Percentiles rank a stretch among this genome's conserved stretches.
Conservation (phyloP, 345 rosid genomes). For the Eucalyptus tenuipes region DNA sequence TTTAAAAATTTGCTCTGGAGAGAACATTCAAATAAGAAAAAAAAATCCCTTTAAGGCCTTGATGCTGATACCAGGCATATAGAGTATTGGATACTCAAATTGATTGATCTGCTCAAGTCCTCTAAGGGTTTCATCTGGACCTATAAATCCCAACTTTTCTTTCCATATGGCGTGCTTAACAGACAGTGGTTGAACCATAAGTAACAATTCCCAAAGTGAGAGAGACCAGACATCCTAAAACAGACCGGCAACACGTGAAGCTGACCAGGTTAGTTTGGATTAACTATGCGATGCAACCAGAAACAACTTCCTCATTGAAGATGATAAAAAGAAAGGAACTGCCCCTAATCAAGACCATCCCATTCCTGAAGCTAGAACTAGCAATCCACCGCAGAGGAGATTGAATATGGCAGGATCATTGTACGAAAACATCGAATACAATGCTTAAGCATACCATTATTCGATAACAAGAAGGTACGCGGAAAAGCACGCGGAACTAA, state of each 20-base stretch:
- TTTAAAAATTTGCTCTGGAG: not conserved
- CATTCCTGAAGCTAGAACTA: not conserved
- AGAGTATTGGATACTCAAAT: not conserved
- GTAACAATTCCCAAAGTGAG: not conserved
- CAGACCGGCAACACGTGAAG: not conserved
- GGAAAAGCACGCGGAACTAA: not conserved
- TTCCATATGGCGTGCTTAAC: not conserved
- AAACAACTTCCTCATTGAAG: not conserved
- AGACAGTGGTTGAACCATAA: not conserved
- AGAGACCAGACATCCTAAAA: not conserved
- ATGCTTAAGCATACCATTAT: not conserved
- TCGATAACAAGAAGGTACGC: not conserved
- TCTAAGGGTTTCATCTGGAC: not conserved
- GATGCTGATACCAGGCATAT: not conserved
- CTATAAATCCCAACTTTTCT: not conserved
- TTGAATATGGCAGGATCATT: not conserved
- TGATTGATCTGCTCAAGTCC: not conserved
- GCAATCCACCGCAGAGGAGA: not conserved
- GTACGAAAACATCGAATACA: not conserved
- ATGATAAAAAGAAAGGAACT: not conserved
- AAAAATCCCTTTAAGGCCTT: not conserved
- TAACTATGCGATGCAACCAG: not conserved
- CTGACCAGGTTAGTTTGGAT: not conserved
- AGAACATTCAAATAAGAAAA: not conserved
- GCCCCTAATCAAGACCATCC: not conserved